A percentile compares a stretch with the other conserved stretches of the same genome.
Conservation (phyloP, 176 grass and related monocot species). For the Otatea glauca region DNA sequence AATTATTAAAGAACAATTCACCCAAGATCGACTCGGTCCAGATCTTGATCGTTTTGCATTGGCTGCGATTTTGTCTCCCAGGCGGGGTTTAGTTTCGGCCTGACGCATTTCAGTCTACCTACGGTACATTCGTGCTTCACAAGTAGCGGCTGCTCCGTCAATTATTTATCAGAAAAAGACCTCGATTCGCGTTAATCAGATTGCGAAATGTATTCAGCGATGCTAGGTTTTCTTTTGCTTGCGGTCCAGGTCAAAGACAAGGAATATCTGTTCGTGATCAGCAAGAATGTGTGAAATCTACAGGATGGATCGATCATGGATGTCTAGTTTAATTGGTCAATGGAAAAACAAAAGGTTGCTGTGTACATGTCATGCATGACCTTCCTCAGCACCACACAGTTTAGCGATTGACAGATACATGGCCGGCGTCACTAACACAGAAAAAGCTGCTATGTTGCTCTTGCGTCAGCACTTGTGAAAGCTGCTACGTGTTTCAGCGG, state of each 20-base stretch:
- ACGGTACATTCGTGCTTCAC: not conserved
- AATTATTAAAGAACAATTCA: not conserved
- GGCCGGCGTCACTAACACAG: not conserved
- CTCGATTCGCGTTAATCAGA: not conserved
- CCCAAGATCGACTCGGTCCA: not conserved
- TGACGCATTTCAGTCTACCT: not conserved
- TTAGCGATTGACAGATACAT: not conserved
- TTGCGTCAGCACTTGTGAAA: no score
- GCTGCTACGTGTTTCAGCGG: no score
- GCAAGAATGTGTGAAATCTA: not conserved
- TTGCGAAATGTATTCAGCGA: not conserved
- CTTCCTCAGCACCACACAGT: not conserved
- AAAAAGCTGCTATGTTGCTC: no score
- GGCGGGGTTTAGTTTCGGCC: not conserved
- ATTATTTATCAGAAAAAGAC: not conserved
- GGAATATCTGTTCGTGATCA: not conserved
- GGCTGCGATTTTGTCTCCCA: constrained; percentile 7
- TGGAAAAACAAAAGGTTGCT: not conserved
- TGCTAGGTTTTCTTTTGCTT: not conserved
- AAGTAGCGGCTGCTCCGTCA: not conserved
- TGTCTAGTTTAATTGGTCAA: not conserved
- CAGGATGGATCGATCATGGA: not conserved
- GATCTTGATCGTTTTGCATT: not conserved
- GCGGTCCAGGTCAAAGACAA: not conserved
- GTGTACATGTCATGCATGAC: not conserved